Evolutionary conservation across 2,329 filamentous ascomycete genomes (phyloP), one percentile per base, ranked within the genome.

Genomic region (Chaetomiaceae sp.): DNA sequence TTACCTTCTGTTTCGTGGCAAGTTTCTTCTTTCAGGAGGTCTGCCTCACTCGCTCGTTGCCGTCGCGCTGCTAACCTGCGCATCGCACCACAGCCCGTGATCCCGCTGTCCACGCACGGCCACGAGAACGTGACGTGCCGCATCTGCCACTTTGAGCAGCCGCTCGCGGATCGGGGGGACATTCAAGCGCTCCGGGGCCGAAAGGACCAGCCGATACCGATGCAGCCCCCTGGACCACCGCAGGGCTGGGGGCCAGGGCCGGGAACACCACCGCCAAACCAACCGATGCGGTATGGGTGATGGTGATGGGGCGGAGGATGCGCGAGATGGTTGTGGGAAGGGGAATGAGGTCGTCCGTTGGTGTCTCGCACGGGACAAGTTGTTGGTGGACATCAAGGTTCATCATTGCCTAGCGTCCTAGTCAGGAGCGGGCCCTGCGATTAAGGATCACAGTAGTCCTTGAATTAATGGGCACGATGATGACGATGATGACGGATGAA

Each of bases 1-100:
- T 89, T 60, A 89, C 86, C 5, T 81, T 89, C 60, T 89, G 85
- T 72, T 88, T 86, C 66, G 66, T 88, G 43, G 79, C 82, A 65
- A 59, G 75, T 68, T 15, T 24, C 2, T n/a, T 15, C 34, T 14
- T 17, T 8, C 27, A 30, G 34, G 14, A 32, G 12, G 29, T 17
- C 17, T n/a, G 22, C 17, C 14, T 32, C 11, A 19, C 15, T 4
- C 32, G 1, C 14, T 14, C 14, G n/a, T 7, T 14, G 27, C 29
- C 30, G 29, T 34, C 32, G 20, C 39, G 15, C 29, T 18, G 35
- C 38, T 38, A 35, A 38, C 40, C 24, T 18, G 9, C 15, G 3
- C 27, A 22, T 35, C 36, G 30, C 27, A 22, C 5, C n/a, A 19
- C 10, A 83, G 76, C 86, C 86, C 39, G 65, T 90, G 37, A 72